Percentiles rank a stretch among this genome's conserved stretches.
Evolutionary conservation across 805 yeast genomes (phyloP).

Genomic region (Kluyveromyces starmeri): DNA sequence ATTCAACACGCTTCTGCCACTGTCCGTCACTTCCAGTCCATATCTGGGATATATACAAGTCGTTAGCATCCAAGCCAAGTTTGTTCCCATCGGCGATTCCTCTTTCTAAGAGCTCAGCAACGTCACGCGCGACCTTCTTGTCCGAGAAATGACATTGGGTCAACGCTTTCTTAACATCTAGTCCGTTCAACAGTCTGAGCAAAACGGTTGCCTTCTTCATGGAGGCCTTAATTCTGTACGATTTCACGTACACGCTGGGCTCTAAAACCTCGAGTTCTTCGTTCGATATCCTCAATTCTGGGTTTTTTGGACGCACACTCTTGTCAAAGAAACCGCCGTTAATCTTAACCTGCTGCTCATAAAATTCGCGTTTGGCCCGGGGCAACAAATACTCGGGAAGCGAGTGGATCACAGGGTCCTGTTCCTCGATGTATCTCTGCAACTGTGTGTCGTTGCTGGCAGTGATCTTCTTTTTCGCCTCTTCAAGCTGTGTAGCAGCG

Average conservation of each 20-base stretch:
- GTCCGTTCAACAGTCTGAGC: constrained; percentile 63
- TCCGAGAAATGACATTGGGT: constrained; percentile 86
- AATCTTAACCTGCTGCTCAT: constrained; percentile 46
- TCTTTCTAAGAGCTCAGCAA: constrained; percentile 62
- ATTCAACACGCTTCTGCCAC: constrained; percentile 62
- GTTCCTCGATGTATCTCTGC: constrained; percentile 44
- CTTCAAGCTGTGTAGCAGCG: constrained; percentile 12
- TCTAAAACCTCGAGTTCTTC: constrained; percentile 72
- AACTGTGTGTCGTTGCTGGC: constrained; percentile 29
- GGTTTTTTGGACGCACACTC: constrained; percentile 38
- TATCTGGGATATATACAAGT: constrained; percentile 63
- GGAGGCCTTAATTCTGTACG: constrained; percentile 78
- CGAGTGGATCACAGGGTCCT: constrained; percentile 34
- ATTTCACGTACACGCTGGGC: constrained; percentile 76
- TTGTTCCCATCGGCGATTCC: constrained; percentile 63
- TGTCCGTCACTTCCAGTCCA: constrained; percentile 91
- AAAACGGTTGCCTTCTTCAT: constrained; percentile 80
- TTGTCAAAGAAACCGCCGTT: constrained; percentile 67
- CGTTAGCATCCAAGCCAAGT: constrained; percentile 49
- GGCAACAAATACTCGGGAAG: constrained; percentile 51
- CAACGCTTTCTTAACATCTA: constrained; percentile 69
- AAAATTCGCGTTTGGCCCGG: constrained; percentile 63
- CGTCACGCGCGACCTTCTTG: constrained; percentile 70
- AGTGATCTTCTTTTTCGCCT: constrained; percentile 23
- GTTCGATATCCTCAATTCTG: constrained; percentile 41